Percentiles rank a stretch among this genome's conserved stretches.
phyloP scores from a whole-genome alignment of 352 stramenopile genomes.

The Pythium periplocum region DNA sequence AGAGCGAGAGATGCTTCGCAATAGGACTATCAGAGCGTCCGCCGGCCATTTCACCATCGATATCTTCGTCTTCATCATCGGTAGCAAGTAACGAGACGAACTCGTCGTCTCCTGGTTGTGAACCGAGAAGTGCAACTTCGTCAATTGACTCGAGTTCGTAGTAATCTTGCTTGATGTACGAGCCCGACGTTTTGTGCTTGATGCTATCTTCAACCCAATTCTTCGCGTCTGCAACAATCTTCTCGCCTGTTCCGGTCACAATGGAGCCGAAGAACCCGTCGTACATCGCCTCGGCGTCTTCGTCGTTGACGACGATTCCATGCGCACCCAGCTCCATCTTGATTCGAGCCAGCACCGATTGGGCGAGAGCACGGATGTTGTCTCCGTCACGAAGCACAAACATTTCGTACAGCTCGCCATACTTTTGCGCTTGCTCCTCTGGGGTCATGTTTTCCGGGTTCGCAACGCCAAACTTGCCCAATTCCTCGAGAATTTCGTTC shows the following conservation, averaged over 20 bases:
- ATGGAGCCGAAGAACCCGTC: conserved; percentile 58
- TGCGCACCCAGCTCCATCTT: conserved; percentile 53
- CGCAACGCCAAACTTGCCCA: conserved; percentile 59
- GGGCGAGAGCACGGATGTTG: conserved; percentile 50
- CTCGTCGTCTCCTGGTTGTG: conserved; percentile 45
- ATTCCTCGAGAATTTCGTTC: conserved; percentile 30
- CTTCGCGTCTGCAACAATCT: conserved; percentile 63
- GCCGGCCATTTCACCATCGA: not conserved
- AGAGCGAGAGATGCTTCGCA: conserved; percentile 13
- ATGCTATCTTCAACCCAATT: conserved; percentile 56
- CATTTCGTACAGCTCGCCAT: conserved; percentile 51
- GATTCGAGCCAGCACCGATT: conserved; percentile 56
- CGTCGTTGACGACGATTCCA: conserved; percentile 52
- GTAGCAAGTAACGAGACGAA: conserved; percentile 49
- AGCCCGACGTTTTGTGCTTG: conserved; percentile 23
- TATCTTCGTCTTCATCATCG: conserved; percentile 22
- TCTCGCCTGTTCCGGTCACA: conserved; percentile 38
- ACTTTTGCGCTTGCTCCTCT: conserved; percentile 28
- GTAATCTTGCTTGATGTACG: conserved; percentile 67
- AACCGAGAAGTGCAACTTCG: conserved; percentile 41
- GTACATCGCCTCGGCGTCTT: conserved; percentile 52
- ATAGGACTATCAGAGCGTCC: not conserved
- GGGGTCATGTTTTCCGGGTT: conserved; percentile 6
- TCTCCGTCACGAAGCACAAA: conserved; percentile 68
- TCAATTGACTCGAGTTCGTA: conserved; percentile 51